phyloP scores from a whole-genome alignment of 345 rosid species.

The Arabis alpina region DNA sequence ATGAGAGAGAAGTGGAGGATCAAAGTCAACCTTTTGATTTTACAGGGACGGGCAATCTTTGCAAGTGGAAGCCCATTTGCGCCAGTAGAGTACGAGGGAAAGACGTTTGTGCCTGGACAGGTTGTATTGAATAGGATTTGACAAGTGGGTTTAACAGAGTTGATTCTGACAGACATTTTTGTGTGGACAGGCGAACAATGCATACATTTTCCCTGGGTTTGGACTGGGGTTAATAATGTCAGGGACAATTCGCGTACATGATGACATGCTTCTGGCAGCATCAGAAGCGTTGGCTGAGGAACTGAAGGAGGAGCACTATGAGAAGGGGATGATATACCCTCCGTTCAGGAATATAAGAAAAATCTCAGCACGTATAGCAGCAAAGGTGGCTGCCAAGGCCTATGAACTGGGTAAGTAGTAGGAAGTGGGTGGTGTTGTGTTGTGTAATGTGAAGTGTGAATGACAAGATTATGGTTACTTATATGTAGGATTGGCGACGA shows the following conservation, averaged over 20 bases:
- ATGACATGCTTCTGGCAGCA: constrained; percentile 94
- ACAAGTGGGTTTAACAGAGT: constrained; percentile 25
- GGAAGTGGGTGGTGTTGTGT: neutral
- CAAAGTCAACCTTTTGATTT: constrained; percentile 9
- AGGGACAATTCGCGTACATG: constrained; percentile 92
- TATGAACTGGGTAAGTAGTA: constrained; percentile 76
- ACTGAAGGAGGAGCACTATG: constrained; percentile 75
- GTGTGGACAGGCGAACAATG: constrained; percentile 81
- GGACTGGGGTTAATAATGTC: constrained; percentile 96
- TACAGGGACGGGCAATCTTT: constrained; percentile 88
- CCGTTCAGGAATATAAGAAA: constrained; percentile 85
- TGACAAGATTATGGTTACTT: constrained; percentile 8
- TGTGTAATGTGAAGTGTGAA: constrained; percentile 2
- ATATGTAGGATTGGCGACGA: constrained; percentile 75
- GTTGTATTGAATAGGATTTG: constrained; percentile 41
- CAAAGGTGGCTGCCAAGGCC: constrained; percentile 84
- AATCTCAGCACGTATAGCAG: constrained; percentile 94
- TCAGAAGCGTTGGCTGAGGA: constrained; percentile 88
- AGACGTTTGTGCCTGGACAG: constrained; percentile 79
- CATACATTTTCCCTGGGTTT: constrained; percentile 95
- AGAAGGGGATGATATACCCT: constrained; percentile 84
- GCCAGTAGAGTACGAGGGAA: constrained; percentile 74
- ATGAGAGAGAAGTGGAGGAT: constrained; percentile 10
- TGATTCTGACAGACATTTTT: constrained; percentile 6
- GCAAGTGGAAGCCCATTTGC: constrained; percentile 95